Evolutionary conservation across 1,284 basidiomycete genomes (phyloP).

Genomic region (Fistulinella staudtii): DNA sequence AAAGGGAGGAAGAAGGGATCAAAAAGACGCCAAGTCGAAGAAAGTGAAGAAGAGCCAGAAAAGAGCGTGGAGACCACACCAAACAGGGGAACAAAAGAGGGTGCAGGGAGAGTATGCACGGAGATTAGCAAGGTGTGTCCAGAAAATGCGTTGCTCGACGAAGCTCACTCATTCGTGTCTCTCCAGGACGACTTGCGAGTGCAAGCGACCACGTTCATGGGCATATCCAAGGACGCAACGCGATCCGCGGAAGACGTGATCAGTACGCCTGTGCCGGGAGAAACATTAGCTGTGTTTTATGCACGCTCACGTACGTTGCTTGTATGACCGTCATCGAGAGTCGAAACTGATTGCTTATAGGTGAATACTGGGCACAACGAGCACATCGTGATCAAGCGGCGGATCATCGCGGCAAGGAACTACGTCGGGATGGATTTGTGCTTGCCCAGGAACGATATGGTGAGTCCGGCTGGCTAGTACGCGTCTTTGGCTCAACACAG

Average conservation of each 20-base stretch:
- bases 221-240: slow-evolving; percentile 62
- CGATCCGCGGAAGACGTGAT: slow-evolving; percentile 70
- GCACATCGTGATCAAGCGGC: slow-evolving; percentile 49
- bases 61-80: too few species aligned
- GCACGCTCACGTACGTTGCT: slow-evolving; percentile 63
- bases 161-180: too few species aligned
- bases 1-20: neutral
- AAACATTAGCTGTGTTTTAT: slow-evolving; percentile 84
- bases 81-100: too few species aligned
- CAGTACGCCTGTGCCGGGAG: slow-evolving; percentile 86
- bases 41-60: too few species aligned
- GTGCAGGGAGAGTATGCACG: too few species aligned
- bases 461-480: slow-evolving; percentile 26
- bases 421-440: slow-evolving; percentile 77
- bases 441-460: slow-evolving; percentile 67
- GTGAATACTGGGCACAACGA: slow-evolving; percentile 79
- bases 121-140: too few species aligned
- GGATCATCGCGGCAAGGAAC: slow-evolving; percentile 74
- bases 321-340: neutral
- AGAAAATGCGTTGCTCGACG: too few species aligned
- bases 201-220: slow-evolving; percentile 59
- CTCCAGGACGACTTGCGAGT: neutral
- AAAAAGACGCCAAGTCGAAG: too few species aligned
- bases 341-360: slow-evolving; percentile 35
- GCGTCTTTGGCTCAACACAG: neutral